phyloP scores from a whole-genome alignment of 2,329 filamentous ascomycete genomes.

The Fusarium tanahbumbuense region DNA sequence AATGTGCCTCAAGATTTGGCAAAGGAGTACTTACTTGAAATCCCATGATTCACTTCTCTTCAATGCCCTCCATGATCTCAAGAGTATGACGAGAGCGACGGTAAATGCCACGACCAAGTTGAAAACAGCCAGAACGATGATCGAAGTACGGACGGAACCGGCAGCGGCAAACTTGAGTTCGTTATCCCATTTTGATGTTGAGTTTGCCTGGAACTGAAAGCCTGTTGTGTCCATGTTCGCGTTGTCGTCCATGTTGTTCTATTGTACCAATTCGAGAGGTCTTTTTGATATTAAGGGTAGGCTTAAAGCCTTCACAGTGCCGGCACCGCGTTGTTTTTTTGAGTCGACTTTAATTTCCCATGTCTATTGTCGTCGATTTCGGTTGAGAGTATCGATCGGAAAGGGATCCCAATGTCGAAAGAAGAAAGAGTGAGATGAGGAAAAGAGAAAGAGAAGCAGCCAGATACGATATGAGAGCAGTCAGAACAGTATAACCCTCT shows the following conservation, averaged over 20 bases:
- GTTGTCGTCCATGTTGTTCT: slow-evolving; percentile 24
- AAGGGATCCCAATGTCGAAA: background rate
- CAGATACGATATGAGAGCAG: slow-evolving; percentile 14
- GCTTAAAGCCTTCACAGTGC: slow-evolving; percentile 44
- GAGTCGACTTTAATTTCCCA: slow-evolving; percentile 34
- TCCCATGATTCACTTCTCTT: slow-evolving; percentile 57
- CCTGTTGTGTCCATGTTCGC: slow-evolving; percentile 39
- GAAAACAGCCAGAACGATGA: slow-evolving; percentile 70
- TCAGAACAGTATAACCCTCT: slow-evolving; percentile 10
- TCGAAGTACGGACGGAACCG: slow-evolving; percentile 70
- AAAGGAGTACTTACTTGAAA: slow-evolving; percentile 53
- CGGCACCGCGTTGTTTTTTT: slow-evolving; percentile 42
- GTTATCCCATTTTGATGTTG: slow-evolving; percentile 61
- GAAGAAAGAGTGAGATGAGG: background rate
- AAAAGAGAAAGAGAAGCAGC: background rate
- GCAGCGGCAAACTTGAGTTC: slow-evolving; percentile 64
- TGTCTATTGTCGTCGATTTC: slow-evolving; percentile 24
- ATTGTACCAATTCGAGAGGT: slow-evolving; percentile 19
- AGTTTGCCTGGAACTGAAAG: slow-evolving; percentile 54
- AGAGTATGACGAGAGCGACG: slow-evolving; percentile 67
- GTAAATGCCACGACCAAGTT: slow-evolving; percentile 69
- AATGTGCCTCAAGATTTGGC: background rate
- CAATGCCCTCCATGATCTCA: slow-evolving; percentile 63
- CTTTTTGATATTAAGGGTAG: slow-evolving; percentile 23
- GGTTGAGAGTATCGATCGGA: slow-evolving; percentile 1